Base-by-base conservation (phyloP, 345 rosid genomes). In the Xanthoceras sorbifolium region DNA sequence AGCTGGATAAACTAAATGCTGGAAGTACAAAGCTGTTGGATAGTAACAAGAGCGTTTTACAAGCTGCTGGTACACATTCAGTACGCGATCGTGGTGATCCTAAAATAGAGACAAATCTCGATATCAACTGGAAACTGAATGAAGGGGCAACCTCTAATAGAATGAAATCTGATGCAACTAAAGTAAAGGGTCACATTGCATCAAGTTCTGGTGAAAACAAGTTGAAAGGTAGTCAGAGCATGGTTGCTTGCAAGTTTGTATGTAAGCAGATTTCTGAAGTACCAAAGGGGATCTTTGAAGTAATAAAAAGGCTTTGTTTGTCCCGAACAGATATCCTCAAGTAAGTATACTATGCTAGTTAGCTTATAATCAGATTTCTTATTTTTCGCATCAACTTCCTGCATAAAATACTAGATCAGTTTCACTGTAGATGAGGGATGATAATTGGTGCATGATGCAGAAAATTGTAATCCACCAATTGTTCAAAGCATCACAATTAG, bases 301-400 rank as follows among this genome's bases (percentile, higher is more conserved):
- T 85, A 5, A 78, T 93, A 79, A 89, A 80, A 85, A 64, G 82
- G 69, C 92, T 96, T 71, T 93, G 85, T 8, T 77, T 96, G 74
- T 90, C 98, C 52, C 88, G 98, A 68, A 76, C 89, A 31, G 86
- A 87, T 75, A 82, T 92, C 75, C 83, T 89, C 78, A 91, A 89
- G 99, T 95, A 87, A 90, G 92, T 82, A 38, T 12, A 69, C 67
- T 74, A 46, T 76, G 40, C 17, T 63, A 48, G 15, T 36, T 46
- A 17, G 44, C 10, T 50, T 52, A 9, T 40, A 6, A 11, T 54
- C 40, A 26, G 23, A 72, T 42, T 17, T 50, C 67, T 52, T 22
- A 18, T 20, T 23, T 64, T 34, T 61, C 22, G 9, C 32, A 55
- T 60, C 55, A 36, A 23, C 67, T 72, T 38, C 54, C 25, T 59